These are phyloP conservation scores for Marchantia polymorpha DNA, from an alignment of 225 moss, liverwort and hornwort species.

Conservation along the genomic window DNA sequence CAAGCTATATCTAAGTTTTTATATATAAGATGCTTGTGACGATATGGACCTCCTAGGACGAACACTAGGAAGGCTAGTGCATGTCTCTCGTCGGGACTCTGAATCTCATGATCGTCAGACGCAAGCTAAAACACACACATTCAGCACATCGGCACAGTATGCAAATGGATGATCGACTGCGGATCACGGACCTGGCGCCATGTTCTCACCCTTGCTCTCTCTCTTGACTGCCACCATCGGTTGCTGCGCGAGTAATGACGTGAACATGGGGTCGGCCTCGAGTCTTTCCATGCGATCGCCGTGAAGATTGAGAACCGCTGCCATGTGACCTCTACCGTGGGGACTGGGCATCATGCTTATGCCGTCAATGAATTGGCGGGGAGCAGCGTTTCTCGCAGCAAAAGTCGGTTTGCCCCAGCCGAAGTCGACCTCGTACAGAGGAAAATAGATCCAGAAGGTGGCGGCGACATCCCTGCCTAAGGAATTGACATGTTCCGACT, in stretches of 20 bases:
- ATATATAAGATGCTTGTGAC: too few species aligned
- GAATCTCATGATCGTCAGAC: too few species aligned
- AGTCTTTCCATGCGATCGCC: constrained; percentile 20
- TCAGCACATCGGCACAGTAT: too few species aligned
- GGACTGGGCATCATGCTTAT: constrained; percentile 29
- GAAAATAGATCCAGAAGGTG: constrained; percentile 32
- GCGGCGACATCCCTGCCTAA: constrained; percentile 20
- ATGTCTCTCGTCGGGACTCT: too few species aligned
- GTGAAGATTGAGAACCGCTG: constrained; percentile 26
- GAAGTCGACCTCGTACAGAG: constrained; percentile 28
- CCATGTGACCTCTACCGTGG: constrained; percentile 14
- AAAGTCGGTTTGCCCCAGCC: constrained; percentile 23
- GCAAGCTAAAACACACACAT: too few species aligned
- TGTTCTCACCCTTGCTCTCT: too few species aligned
- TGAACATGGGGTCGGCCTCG: constrained; percentile 10
- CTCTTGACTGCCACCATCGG: too few species aligned
- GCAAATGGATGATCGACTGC: too few species aligned
- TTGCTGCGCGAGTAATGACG: background rate
- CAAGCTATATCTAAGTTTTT: too few species aligned
- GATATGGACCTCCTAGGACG: too few species aligned
- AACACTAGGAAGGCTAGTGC: too few species aligned
- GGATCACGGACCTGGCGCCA: too few species aligned
- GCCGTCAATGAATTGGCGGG: constrained; percentile 21
- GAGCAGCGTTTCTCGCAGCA: constrained; percentile 20
- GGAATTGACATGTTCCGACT: constrained; percentile 24